phyloP scores from a whole-genome alignment of 495 filamentous ascomycete genomes.

The Apodospora peruviana region DNA sequence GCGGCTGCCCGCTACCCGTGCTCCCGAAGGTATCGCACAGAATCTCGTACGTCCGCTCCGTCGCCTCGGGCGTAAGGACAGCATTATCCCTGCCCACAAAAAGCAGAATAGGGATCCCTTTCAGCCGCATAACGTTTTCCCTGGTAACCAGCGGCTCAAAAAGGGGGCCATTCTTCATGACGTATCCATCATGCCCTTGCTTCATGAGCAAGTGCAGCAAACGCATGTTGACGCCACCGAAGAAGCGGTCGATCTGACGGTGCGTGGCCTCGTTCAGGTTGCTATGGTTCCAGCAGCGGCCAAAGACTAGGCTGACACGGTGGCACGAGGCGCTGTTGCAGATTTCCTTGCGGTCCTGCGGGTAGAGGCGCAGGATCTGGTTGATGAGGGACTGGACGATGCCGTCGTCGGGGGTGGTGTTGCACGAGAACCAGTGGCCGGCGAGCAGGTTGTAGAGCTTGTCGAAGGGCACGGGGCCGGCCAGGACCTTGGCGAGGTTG shows the following conservation, averaged over 20 bases:
- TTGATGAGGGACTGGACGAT: slow-evolving; percentile 48
- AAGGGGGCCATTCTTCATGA: slow-evolving; percentile 45
- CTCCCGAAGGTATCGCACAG: slow-evolving; percentile 49
- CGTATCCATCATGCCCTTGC: slow-evolving; percentile 47
- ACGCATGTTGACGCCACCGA: slow-evolving; percentile 58
- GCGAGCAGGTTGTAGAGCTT: slow-evolving; percentile 39
- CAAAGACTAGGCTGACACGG: slow-evolving; percentile 55
- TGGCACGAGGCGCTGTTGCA: slow-evolving; percentile 60
- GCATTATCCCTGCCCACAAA: slow-evolving; percentile 56
- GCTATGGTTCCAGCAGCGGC: slow-evolving; percentile 58
- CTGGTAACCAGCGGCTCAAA: slow-evolving; percentile 42
- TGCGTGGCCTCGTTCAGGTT: slow-evolving; percentile 63
- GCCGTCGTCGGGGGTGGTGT: slow-evolving; percentile 39
- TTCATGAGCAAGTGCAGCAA: slow-evolving; percentile 52
- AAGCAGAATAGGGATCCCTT: slow-evolving; percentile 52
- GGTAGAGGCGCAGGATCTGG: slow-evolving; percentile 55
- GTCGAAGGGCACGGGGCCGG: slow-evolving; percentile 40
- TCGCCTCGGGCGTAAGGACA: slow-evolving; percentile 54
- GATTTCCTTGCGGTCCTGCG: slow-evolving; percentile 49
- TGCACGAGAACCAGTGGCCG: slow-evolving; percentile 51
- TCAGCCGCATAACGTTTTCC: slow-evolving; percentile 45
- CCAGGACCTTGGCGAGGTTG: slow-evolving; percentile 54
- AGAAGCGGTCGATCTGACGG: slow-evolving; percentile 54
- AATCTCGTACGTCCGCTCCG: slow-evolving; percentile 51
- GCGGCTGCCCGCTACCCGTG: not conserved